Evolutionary conservation across 257 asterid genomes (phyloP), one percentile per base, ranked within the genome.

Genomic region (Solanum neorickii): DNA sequence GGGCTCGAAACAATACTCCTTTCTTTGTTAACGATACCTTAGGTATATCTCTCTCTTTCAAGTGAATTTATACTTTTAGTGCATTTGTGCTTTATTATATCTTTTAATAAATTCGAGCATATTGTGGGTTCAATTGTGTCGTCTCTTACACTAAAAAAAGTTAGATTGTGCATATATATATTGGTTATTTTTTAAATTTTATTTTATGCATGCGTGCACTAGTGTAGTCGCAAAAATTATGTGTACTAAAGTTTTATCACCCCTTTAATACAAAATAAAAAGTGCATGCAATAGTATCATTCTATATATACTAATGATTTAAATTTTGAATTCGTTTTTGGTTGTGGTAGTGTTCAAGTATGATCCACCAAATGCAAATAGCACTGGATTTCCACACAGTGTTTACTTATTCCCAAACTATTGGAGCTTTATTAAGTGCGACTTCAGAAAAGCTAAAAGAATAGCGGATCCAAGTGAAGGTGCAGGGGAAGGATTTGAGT

Each of bases 291-390:
- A 35, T 33, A 70, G n/a, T 4, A 70, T 12, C 18, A 68, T 18
- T 31, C 3, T 33, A 16, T 33, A 18, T 52, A 31, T 9, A 37
- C 10, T 9, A 7, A 74, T 18, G 8, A 74, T 15, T 77, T 52
- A 74, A 74, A 39, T 39, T 23, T 25, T 74, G 12, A 74, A 74
- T 74, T 35, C 12, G 21, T 20, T 27, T 84, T 7, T 25, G 1
- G 21, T 20, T 75, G 15, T 27, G 18, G 25, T 87, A 96, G 98
- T 96, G 84, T 96, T 96, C 93, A 94, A 91, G 88, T 96, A 91
- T 42, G 96, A 93, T 89, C 93, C 99, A 3, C 97, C 98, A 86
- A 95, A 91, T 73, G 91, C 80, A 70, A 93, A 96, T 0, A 56
- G 89, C 91, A 75, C 56, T 0, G 82, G 69, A 23, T 41, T 76